These are phyloP conservation scores for Penicillium desertorum DNA, from an alignment of 495 filamentous ascomycete species.

Conservation along the genomic window DNA sequence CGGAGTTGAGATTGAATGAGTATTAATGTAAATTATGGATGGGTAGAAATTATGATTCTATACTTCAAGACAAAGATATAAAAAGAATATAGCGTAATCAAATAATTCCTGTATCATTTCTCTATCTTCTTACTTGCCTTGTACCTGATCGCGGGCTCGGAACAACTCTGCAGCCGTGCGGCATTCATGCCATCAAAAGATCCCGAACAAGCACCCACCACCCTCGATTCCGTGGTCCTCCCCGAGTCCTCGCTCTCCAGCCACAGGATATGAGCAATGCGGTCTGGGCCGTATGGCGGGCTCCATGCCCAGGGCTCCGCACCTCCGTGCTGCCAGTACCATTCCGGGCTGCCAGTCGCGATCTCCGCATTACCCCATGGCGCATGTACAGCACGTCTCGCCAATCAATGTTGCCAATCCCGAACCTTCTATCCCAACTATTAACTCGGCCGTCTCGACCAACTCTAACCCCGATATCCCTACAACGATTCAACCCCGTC, in stretches of 20 bases:
- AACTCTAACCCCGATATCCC: neutral
- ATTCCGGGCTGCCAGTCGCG: slow-evolving; percentile 18
- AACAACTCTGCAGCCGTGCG: slow-evolving; percentile 17
- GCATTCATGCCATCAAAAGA: slow-evolving; percentile 13
- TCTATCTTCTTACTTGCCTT: neutral
- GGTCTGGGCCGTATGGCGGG: slow-evolving; percentile 46
- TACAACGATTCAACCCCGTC: neutral
- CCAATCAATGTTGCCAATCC: slow-evolving; percentile 9
- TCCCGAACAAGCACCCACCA: slow-evolving; percentile 8
- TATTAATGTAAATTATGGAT: neutral
- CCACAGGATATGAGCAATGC: slow-evolving; percentile 51
- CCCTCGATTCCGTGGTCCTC: neutral
- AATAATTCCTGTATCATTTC: neutral
- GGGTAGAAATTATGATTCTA: neutral
- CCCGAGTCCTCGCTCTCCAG: slow-evolving; percentile 17
- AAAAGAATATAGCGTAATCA: neutral
- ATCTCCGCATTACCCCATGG: slow-evolving; percentile 27
- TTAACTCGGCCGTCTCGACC: neutral
- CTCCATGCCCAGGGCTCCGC: slow-evolving; percentile 44
- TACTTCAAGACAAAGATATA: neutral
- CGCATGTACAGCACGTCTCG: slow-evolving; percentile 23
- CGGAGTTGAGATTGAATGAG: neutral
- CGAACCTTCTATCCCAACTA: slow-evolving; percentile 4
- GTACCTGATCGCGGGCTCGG: slow-evolving; percentile 12
- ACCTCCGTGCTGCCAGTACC: slow-evolving; percentile 25